Conservation (phyloP, 352 stramenopile species). For the Phytophthora agathidicida region DNA sequence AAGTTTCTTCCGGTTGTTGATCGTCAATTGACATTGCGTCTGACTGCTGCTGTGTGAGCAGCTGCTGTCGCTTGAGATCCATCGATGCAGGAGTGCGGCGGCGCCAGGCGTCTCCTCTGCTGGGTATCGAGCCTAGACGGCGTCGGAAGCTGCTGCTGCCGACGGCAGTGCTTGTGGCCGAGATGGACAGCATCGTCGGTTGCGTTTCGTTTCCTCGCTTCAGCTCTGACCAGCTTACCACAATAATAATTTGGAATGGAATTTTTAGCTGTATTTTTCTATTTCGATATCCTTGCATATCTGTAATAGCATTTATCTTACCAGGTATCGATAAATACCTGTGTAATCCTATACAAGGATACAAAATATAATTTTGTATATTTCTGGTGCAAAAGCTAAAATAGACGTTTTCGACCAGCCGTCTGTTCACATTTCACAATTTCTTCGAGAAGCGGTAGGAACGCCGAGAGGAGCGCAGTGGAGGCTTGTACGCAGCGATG, state of each 20-base stretch:
- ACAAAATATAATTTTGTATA: too few relatives aligned
- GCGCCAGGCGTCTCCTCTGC: slow-evolving; percentile 23
- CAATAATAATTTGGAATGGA: too few relatives aligned
- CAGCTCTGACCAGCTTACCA: slow-evolving; percentile 2
- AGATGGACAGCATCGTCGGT: slow-evolving; percentile 31
- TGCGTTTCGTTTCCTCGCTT: slow-evolving; percentile 16
- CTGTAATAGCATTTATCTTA: too few relatives aligned
- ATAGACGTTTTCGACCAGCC: slow-evolving; percentile 1
- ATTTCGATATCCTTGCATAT: too few relatives aligned
- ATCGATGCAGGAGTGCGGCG: neutral
- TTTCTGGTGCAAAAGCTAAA: too few relatives aligned
- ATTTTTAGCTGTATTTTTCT: too few relatives aligned
- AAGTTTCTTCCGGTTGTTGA: slow-evolving; percentile 3
- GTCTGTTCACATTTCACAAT: slow-evolving; percentile 32
- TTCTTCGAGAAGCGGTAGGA: slow-evolving; percentile 16
- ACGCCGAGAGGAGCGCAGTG: neutral
- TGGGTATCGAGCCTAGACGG: neutral
- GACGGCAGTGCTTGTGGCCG: neutral
- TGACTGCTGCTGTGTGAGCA: slow-evolving; percentile 2
- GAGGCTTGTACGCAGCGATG: slow-evolving; percentile 37
- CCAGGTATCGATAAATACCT: too few relatives aligned
- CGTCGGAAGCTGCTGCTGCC: slow-evolving; percentile 6
- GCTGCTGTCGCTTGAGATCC: slow-evolving; percentile 19
- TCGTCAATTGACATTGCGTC: neutral
- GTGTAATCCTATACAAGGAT: too few relatives aligned